These are phyloP conservation scores for Centella asiatica DNA, from an alignment of 129 eudicot genomes.

Conservation along the genomic window DNA sequence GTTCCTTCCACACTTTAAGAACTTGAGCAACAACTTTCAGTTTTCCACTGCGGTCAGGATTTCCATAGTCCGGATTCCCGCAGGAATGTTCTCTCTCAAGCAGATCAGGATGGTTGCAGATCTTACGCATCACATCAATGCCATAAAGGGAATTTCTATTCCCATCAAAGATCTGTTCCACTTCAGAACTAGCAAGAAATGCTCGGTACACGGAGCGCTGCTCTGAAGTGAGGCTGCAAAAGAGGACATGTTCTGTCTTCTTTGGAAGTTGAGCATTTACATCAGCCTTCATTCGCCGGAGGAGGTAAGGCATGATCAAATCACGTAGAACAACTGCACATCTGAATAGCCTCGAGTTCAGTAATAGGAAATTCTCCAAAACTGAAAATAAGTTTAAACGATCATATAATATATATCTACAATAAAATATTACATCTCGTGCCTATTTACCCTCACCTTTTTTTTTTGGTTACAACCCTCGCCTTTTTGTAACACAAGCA, in stretches of 20 bases:
- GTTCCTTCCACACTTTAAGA: constrained; percentile 85
- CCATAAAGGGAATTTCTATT: constrained; percentile 82
- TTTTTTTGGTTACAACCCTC: no score
- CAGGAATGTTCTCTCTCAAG: constrained; percentile 85
- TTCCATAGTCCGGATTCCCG: constrained; percentile 78
- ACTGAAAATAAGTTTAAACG: no score
- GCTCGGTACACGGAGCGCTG: constrained; percentile 77
- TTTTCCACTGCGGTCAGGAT: constrained; percentile 86
- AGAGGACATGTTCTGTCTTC: constrained; percentile 92
- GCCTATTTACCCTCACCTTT: no score
- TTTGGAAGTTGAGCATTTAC: constrained; percentile 77
- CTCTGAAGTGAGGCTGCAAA: constrained; percentile 78
- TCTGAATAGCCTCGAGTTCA: constrained; percentile 33
- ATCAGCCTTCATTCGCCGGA: constrained; percentile 95
- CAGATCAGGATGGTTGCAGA: constrained; percentile 94
- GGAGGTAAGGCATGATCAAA: constrained; percentile 89
- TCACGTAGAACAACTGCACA: constrained; percentile 96
- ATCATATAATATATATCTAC: no score
- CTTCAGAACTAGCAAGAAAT: constrained; percentile 96
- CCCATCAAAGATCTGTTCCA: constrained; percentile 87
- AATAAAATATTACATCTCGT: not conserved
- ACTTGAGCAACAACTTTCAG: constrained; percentile 81
- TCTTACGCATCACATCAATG: constrained; percentile 94
- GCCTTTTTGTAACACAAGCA: no score
- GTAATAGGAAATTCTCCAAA: not conserved